Base-by-base conservation (phyloP, 345 rosid species). In the Diplotaxis tenuifolia region DNA sequence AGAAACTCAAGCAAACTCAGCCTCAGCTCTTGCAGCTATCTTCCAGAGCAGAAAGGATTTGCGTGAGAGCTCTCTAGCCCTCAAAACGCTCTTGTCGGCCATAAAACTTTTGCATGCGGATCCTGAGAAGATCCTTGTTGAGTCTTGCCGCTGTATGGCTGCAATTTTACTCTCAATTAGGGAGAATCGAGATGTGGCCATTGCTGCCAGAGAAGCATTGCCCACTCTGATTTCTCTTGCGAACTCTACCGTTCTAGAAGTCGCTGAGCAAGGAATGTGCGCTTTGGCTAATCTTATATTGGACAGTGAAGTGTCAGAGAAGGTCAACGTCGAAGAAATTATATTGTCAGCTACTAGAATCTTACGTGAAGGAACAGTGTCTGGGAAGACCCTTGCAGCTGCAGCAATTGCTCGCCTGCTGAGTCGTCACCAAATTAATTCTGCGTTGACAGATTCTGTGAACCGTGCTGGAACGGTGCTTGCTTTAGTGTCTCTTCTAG, bases 1-100 rank as follows among this genome's bases (percentile, higher is more conserved):
- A 80, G 97, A 92, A 83, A 92, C 99, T 68, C 97, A 89, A 84
- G 96, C 98, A 28, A 92, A 88, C 79, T 92, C 99, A 57, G 96
- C 97, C 18, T 92, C 90, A 9, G 89, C 98, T 77, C 86, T 96
- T 61, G 97, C 98, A 62, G 96, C 93, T 71, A 89, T 96, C 71
- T 96, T 90, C 78, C 83, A 84, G 54, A 71, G 69, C 66, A 78
- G 98, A 82, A 90, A 83, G 80, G 99, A 96, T 83, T 80, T 96
- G 85, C 96, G 96, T 73, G 99, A 92, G 80, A 92, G 98, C 76
- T 50, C 76, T 72, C 78, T 92, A 75, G 92, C 98, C 31, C 87
- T 90, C 68, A 90, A 83, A 83, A 78, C 98, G 62, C 89, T 90
- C 38, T 62, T 72, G 73, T 84, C 95, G 8, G 85, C 84, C 65